These are phyloP conservation scores for Flaveria sonorensis DNA, from an alignment of 129 eudicot genomes.

Conservation along the genomic window DNA sequence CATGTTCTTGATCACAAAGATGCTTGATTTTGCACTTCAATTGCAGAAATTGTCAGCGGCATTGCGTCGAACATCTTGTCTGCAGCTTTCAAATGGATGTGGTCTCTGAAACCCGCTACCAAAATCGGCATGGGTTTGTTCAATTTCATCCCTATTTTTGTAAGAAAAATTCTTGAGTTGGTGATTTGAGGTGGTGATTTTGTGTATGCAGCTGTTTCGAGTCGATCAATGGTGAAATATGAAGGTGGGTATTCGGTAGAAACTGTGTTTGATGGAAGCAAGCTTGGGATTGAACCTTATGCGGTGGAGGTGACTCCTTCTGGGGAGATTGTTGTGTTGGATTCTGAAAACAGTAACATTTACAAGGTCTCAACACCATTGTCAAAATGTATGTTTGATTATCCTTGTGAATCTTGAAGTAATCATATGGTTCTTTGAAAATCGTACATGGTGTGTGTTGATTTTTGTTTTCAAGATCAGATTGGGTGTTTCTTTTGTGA, in stretches of 20 bases:
- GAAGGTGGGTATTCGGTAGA: slow-evolving; percentile 92
- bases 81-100: slow-evolving; percentile 74
- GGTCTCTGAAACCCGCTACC: slow-evolving; percentile 69
- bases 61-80: slow-evolving; percentile 73
- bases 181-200: slow-evolving; percentile 22
- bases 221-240: slow-evolving; percentile 91
- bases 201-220: slow-evolving; percentile 50
- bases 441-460: background rate
- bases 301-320: slow-evolving; percentile 64
- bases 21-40: background rate
- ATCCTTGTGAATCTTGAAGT: background rate
- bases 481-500: slow-evolving; percentile 1
- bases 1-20: background rate
- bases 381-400: slow-evolving; percentile 69
- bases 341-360: slow-evolving; percentile 83
- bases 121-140: slow-evolving; percentile 48
- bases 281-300: slow-evolving; percentile 91
- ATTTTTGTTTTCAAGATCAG: background rate
- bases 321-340: slow-evolving; percentile 76
- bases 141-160: background rate
- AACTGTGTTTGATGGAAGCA: slow-evolving; percentile 94
- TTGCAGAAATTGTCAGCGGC: slow-evolving; percentile 80
- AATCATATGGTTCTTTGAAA: slow-evolving; percentile 3
- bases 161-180: background rate
- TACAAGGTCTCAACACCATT: slow-evolving; percentile 78